Base-by-base conservation (phyloP, 129 eudicot species). In the Lonicera japonica region DNA sequence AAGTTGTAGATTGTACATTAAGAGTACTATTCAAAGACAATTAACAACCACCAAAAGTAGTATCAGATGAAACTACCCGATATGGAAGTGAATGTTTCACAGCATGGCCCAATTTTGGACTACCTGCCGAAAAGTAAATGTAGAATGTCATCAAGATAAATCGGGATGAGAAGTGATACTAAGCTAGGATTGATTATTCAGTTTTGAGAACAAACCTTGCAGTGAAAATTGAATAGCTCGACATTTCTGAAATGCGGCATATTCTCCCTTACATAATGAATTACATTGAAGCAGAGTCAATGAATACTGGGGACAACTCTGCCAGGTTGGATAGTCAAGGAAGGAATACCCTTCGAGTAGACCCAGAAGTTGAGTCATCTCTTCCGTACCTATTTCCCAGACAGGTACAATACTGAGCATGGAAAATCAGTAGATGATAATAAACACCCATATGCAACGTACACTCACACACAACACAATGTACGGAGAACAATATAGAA, bases 31-130 rank as follows among this genome's bases (percentile, higher is more conserved):
- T 25, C 5, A 19, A 58, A 58, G 41, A 25, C 24, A 9, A 50
- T 25, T 50, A 61, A 13, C 52, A 23, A 54, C 21, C 19, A 20
- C 58, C 12, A 43, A 19, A 63, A 21, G 23, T 15, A 20, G 17
- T 29, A 24, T 51, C 21, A 13, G 25, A 40, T 21, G 8, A 12
- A 48, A 70, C 66, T 73, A 85, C 94, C 94, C 75, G 72, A 58
- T 64, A 36, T 58, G 61, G 40, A 75, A 73, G 53, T 73, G 79
- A 60, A 46, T n/a, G 43, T 60, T 55, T 47, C 56, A 71, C 60
- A 18, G 61, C 10, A 58, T 75, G 82, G 75, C 70, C 67, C 20
- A 75, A 50, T 66, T 66, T 51, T 13, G 69, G 56, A 70, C 50
- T 66, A 64, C 60, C 69, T 67, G 71, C 75, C 61, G 71, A 66